These are phyloP conservation scores for Salix caprea DNA, from an alignment of 345 rosid genomes.

Conservation along the genomic window DNA sequence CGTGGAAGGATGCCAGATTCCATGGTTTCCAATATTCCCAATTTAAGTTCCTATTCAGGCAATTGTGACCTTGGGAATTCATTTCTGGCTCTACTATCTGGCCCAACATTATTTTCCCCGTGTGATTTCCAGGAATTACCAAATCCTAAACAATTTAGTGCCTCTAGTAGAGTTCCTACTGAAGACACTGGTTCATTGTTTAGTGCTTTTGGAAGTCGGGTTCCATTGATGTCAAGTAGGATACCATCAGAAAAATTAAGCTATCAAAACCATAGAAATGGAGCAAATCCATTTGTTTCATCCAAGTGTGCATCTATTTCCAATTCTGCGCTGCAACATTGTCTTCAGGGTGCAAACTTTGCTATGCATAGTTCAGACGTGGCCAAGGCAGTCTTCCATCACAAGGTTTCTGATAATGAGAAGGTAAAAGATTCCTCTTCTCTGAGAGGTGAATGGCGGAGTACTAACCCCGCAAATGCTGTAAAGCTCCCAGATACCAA, in stretches of 20 bases:
- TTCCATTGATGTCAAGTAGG: constrained; percentile 10
- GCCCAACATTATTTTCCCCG: constrained; percentile 31
- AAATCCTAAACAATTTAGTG: constrained; percentile 22
- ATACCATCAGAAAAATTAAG: constrained; percentile 17
- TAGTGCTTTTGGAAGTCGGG: constrained; percentile 25
- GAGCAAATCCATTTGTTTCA: constrained; percentile 16
- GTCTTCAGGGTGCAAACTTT: constrained; percentile 15
- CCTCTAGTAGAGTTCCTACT: constrained; percentile 16
- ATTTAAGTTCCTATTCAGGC: constrained; percentile 16
- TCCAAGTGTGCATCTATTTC: constrained; percentile 12
- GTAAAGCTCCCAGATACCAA: constrained; percentile 15
- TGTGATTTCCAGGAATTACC: constrained; percentile 32
- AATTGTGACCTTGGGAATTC: constrained; percentile 29
- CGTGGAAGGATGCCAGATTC: constrained; percentile 25
- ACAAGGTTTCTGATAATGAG: constrained; percentile 22
- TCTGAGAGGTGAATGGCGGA: constrained; percentile 14
- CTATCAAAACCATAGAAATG: constrained; percentile 15
- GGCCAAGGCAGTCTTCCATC: constrained; percentile 19
- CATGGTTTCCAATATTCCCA: constrained; percentile 9
- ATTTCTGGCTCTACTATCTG: constrained; percentile 40
- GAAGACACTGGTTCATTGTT: constrained; percentile 11
- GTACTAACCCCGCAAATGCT: constrained; percentile 10
- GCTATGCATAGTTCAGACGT: constrained; percentile 19
- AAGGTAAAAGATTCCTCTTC: constrained; percentile 20
- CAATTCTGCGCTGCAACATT: constrained; percentile 21